Conservation (phyloP, 2,329 filamentous ascomycete species). For the Cladosporium austrohemisphaericum region DNA sequence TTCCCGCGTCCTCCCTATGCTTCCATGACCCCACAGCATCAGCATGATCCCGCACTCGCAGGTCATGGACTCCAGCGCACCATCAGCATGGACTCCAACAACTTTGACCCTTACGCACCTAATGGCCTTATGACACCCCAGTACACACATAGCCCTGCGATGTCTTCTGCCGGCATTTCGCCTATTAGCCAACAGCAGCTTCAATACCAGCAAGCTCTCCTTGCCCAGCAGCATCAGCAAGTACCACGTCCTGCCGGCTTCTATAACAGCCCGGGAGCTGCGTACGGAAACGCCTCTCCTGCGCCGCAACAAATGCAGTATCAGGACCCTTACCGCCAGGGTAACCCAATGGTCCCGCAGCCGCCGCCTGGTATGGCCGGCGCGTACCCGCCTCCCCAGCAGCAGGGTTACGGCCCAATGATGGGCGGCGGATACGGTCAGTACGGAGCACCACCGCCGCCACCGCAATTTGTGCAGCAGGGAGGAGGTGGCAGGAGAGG, state of each 20-base stretch:
- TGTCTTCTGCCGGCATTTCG: conserved; percentile 33
- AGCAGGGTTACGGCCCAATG: conserved; percentile 25
- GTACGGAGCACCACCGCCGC: conserved; percentile 5
- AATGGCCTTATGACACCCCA: conserved; percentile 34
- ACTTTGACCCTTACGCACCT: conserved; percentile 45
- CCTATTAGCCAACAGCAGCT: conserved; percentile 52
- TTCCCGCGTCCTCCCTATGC: conserved; percentile 37
- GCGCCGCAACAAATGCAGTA: conserved; percentile 22
- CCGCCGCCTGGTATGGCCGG: conserved; percentile 19
- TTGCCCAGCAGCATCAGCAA: conserved; percentile 40
- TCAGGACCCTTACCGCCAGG: conserved; percentile 43
- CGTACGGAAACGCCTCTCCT: conserved; percentile 27
- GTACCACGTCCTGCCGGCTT: conserved; percentile 29
- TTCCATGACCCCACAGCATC: conserved; percentile 32
- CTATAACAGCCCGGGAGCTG: conserved; percentile 26
- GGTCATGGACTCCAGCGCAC: conserved; percentile 42
- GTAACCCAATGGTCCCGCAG: conserved; percentile 31
- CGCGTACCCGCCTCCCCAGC: conserved; percentile 17
- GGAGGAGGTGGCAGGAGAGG: conserved; percentile 9
- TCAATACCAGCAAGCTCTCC: conserved; percentile 54
- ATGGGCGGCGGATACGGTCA: conserved; percentile 11
- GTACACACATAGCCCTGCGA: conserved; percentile 35
- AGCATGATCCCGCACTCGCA: conserved; percentile 32
- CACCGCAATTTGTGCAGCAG: conserved; percentile 10
- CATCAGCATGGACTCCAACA: conserved; percentile 48